Evolutionary conservation across 495 filamentous ascomycete species (phyloP).

Genomic region (Penicillium paxilli): DNA sequence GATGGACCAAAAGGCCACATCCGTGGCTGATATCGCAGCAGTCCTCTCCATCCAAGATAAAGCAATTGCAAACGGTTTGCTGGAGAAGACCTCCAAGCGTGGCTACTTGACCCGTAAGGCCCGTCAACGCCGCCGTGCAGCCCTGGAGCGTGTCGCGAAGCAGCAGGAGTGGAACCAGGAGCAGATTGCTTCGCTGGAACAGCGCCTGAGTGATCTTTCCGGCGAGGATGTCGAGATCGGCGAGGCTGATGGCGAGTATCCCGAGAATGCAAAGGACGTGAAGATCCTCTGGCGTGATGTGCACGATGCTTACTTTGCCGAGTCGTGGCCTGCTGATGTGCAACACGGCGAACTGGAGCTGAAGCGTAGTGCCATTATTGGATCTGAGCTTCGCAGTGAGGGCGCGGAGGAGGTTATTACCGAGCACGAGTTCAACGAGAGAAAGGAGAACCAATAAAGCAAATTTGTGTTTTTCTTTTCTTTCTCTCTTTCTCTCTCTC

Average conservation of each 20-base stretch:
- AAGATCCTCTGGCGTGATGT: slow-evolving; percentile 71
- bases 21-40: slow-evolving; percentile 80
- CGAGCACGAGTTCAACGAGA: slow-evolving; percentile 31
- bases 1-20: slow-evolving; percentile 89
- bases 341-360: slow-evolving; percentile 54
- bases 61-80: slow-evolving; percentile 33
- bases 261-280: slow-evolving; percentile 35
- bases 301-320: slow-evolving; percentile 64
- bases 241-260: slow-evolving; percentile 29
- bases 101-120: slow-evolving; percentile 37
- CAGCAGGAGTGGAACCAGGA: slow-evolving; percentile 33
- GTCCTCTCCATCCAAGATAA: slow-evolving; percentile 62
- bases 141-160: slow-evolving; percentile 39
- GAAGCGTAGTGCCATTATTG: slow-evolving; percentile 37
- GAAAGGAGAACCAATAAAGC: slow-evolving; percentile 3
- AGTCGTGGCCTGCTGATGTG: slow-evolving; percentile 68
- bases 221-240: slow-evolving; percentile 32
- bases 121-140: slow-evolving; percentile 28
- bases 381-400: slow-evolving; percentile 25
- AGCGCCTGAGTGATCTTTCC: slow-evolving; percentile 23
- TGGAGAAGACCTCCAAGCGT: slow-evolving; percentile 17
- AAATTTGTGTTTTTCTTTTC: too few relatives aligned
- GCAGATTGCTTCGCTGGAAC: slow-evolving; percentile 30
- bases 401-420: slow-evolving; percentile 44
- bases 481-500: neutral